Conservation (phyloP, 2,329 filamentous ascomycete species). For the Magnaporthiopsis incrustans region DNA sequence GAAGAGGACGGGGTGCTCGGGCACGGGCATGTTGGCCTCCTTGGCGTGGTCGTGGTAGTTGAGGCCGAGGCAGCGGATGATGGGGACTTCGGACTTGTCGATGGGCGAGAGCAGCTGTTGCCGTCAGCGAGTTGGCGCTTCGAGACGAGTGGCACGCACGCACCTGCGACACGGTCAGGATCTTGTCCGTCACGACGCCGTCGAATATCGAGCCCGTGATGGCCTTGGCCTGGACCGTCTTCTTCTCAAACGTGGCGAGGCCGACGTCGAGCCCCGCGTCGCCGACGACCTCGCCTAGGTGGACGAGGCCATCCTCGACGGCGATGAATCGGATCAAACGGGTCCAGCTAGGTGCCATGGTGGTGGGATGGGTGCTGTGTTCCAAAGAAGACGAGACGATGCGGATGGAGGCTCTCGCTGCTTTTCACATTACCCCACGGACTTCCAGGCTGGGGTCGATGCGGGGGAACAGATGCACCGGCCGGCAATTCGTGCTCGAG, state of each 20-base stretch:
- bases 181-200: constrained; percentile 23
- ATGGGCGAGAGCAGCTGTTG: constrained; percentile 25
- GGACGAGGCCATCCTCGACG: constrained; percentile 29
- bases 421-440: too few species aligned
- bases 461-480: too few species aligned
- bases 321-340: constrained; percentile 33
- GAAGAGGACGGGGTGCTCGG: constrained; percentile 27
- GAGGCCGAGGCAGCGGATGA: constrained; percentile 36
- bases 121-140: not conserved
- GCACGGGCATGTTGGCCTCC: constrained; percentile 28
- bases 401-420: too few species aligned
- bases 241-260: constrained; percentile 22
- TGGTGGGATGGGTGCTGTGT: not conserved
- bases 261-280: constrained; percentile 25
- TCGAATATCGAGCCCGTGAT: constrained; percentile 27
- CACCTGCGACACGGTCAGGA: constrained; percentile 17
- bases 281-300: constrained; percentile 29
- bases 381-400: too few species aligned
- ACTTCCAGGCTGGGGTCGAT: too few species aligned
- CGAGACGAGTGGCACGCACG: constrained; percentile 12
- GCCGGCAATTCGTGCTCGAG: too few species aligned
- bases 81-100: constrained; percentile 24
- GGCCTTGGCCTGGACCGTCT: constrained; percentile 23
- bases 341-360: constrained; percentile 21
- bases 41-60: constrained; percentile 34